phyloP scores from a whole-genome alignment of 495 filamentous ascomycete species.

The Penicillium samsonianum region DNA sequence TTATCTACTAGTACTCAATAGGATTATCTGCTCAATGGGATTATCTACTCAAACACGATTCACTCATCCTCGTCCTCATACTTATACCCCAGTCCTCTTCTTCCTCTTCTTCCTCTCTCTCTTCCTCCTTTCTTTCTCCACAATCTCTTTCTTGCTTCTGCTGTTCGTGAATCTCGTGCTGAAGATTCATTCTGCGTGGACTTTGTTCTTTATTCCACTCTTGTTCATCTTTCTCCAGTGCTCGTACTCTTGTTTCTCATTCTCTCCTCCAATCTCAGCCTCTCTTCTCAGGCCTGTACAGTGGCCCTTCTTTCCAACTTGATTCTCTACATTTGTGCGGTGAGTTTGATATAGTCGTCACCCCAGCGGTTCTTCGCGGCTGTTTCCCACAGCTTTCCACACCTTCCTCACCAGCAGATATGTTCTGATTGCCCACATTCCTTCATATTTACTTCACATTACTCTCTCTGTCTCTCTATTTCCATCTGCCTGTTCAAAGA shows the following conservation, averaged over 20 bases:
- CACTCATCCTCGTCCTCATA: neutral
- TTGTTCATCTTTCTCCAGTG: neutral
- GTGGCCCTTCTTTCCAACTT: neutral
- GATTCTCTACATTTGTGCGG: neutral
- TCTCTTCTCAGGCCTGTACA: neutral
- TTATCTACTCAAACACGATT: neutral
- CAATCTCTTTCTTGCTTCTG: neutral
- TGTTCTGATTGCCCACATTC: neutral
- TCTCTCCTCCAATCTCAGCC: neutral
- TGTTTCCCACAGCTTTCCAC: neutral
- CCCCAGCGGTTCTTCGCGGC: too few relatives aligned
- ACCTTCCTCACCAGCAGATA: neutral
- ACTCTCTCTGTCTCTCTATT: neutral
- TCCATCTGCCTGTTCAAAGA: neutral
- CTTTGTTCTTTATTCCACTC: neutral
- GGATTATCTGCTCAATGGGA: neutral
- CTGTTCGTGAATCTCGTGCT: neutral
- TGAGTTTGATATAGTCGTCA: neutral
- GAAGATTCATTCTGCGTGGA: neutral
- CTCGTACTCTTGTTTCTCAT: neutral
- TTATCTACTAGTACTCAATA: neutral
- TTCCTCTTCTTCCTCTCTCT: constrained; percentile 7
- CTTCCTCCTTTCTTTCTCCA: neutral
- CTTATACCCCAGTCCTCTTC: neutral
- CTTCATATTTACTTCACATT: neutral